Conservation (phyloP, 257 asterid genomes). For the Ehretia macrophylla region DNA sequence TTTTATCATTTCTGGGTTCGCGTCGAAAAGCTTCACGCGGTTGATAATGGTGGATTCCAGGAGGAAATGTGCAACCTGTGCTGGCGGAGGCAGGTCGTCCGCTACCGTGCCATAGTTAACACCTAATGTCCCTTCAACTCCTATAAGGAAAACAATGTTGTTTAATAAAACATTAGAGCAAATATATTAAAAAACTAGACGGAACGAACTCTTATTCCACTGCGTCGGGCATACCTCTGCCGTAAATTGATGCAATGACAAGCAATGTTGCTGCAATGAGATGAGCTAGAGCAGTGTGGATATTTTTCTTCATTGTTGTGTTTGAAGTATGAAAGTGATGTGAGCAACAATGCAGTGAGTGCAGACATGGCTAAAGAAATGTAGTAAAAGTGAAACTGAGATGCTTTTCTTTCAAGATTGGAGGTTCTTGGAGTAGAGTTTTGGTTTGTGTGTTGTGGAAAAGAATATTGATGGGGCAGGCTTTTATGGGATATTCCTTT, state of each 20-base stretch:
- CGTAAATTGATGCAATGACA: slow-evolving; percentile 20
- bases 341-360: slow-evolving; percentile 8
- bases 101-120: slow-evolving; percentile 43
- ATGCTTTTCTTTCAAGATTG: slow-evolving; percentile 47
- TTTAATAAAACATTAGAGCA: background rate
- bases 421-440: slow-evolving; percentile 12
- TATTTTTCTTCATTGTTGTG: slow-evolving; percentile 20
- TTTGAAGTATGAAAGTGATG: slow-evolving; percentile 9
- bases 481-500: slow-evolving; percentile 2
- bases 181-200: background rate
- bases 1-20: slow-evolving; percentile 41
- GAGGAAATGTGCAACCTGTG: slow-evolving; percentile 50
- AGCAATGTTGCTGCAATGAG: slow-evolving; percentile 11
- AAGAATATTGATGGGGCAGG: slow-evolving; percentile 22
- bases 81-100: slow-evolving; percentile 46
- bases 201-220: background rate
- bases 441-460: slow-evolving; percentile 32
- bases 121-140: slow-evolving; percentile 40
- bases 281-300: slow-evolving; percentile 4
- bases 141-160: slow-evolving; percentile 16
- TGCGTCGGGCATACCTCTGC: slow-evolving; percentile 26
- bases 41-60: slow-evolving; percentile 45
- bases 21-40: slow-evolving; percentile 54
- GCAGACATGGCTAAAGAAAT: slow-evolving; percentile 16
- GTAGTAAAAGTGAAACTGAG: slow-evolving; percentile 10